Conservation (phyloP, 2,329 filamentous ascomycete species). For the Aspergillus sp. region DNA sequence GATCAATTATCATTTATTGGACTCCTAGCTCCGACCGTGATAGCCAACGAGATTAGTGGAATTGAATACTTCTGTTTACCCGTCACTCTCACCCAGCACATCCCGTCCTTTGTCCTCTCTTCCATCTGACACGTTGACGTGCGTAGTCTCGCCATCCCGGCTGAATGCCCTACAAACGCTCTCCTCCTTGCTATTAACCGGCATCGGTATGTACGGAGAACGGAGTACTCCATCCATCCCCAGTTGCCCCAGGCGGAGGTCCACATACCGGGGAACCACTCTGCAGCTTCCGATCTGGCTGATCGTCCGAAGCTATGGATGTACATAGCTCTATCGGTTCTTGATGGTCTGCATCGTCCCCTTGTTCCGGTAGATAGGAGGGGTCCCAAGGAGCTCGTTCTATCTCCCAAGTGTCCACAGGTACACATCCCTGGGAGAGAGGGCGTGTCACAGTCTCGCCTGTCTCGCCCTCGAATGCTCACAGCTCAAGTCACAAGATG, state of each 20-base stretch:
- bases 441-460: slow-evolving; percentile 9
- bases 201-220: slow-evolving; percentile 20
- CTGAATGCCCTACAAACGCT: slow-evolving; percentile 16
- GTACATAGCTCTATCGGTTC: slow-evolving; percentile 11
- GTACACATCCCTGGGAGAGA: not conserved
- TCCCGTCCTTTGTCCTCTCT: slow-evolving; percentile 2
- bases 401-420: too few species aligned
- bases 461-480: slow-evolving; percentile 1
- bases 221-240: slow-evolving; percentile 7
- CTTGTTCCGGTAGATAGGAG: not conserved
- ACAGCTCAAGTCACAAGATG: slow-evolving; percentile 18
- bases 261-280: slow-evolving; percentile 30
- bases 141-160: slow-evolving; percentile 11
- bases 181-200: slow-evolving; percentile 20
- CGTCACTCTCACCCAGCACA: not conserved
- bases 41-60: not conserved
- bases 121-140: slow-evolving; percentile 15
- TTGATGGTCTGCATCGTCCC: not conserved
- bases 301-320: slow-evolving; percentile 17
- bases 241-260: slow-evolving; percentile 17
- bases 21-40: not conserved
- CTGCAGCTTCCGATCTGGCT: slow-evolving; percentile 23
- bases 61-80: not conserved
- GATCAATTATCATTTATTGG: too few species aligned
- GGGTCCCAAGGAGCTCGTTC: too few species aligned